These are phyloP conservation scores for Boletellus deceptivus DNA, from an alignment of 1,284 basidiomycete species.

Conservation along the genomic window DNA sequence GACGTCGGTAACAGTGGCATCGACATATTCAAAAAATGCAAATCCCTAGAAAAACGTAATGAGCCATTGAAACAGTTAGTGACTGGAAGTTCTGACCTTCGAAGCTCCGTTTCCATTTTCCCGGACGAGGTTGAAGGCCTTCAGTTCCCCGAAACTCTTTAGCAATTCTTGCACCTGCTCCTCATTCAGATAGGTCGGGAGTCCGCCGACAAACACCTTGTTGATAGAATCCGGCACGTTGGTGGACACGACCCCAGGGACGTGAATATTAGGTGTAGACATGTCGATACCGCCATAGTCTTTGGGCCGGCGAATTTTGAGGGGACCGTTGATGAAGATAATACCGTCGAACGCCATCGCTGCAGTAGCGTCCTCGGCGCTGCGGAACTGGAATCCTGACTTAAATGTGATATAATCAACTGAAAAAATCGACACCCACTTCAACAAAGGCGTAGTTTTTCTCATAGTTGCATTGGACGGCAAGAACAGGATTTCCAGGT, in stretches of 20 bases:
- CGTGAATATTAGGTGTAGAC: conserved; percentile 65
- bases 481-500: conserved; percentile 87
- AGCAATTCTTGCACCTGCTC: conserved; percentile 98
- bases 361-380: conserved; percentile 92
- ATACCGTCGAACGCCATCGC: conserved; percentile 98
- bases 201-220: conserved; percentile 96
- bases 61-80: conserved; percentile 1
- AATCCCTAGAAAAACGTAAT: conserved; percentile 67
- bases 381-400: conserved; percentile 74
- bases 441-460: conserved; percentile 98
- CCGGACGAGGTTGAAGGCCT: conserved; percentile 96
- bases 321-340: conserved; percentile 86
- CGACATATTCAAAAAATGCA: conserved; percentile 98
- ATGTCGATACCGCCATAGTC: conserved; percentile 84
- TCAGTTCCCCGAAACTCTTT: conserved; percentile 96
- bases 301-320: conserved; percentile 96
- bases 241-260: conserved; percentile 93
- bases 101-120: conserved; percentile 86
- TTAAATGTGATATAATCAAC: conserved; percentile 4
- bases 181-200: conserved; percentile 93
- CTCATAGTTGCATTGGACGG: conserved; percentile 94
- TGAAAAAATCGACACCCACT: conserved; percentile 44
- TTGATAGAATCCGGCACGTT: conserved; percentile 96
- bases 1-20: conserved; percentile 85
- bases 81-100: conserved; percentile 56